phyloP scores from a whole-genome alignment of 306 rosid species.

The Myrica gale region DNA sequence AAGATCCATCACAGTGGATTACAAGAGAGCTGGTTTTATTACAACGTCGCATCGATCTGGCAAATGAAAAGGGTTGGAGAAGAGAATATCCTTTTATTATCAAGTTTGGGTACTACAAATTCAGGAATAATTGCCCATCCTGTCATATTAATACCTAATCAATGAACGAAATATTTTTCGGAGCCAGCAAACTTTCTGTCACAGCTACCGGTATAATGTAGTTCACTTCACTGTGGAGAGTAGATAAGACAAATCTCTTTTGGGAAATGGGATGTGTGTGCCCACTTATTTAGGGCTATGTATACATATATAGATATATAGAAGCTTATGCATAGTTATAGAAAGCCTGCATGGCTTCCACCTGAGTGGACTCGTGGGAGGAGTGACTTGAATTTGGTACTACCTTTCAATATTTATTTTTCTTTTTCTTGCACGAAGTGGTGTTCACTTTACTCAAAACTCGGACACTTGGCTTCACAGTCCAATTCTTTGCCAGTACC shows the following conservation, averaged over 20 bases:
- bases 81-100: conserved; percentile 73
- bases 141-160: neutral
- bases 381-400: neutral
- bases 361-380: neutral
- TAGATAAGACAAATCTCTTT: too few relatives aligned
- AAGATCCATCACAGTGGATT: neutral
- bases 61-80: conserved; percentile 93
- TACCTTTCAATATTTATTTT: neutral
- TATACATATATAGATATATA: too few relatives aligned
- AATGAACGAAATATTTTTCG: too few relatives aligned
- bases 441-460: neutral
- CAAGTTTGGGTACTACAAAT: conserved; percentile 8
- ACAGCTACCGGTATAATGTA: too few relatives aligned
- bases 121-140: neutral
- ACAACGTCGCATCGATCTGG: conserved; percentile 64
- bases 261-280: too few relatives aligned
- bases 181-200: too few relatives aligned
- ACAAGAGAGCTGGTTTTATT: conserved; percentile 36
- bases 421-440: neutral
- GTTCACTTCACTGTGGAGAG: too few relatives aligned
- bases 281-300: too few relatives aligned
- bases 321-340: too few relatives aligned
- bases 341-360: neutral
- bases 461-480: neutral
- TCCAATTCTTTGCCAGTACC: neutral